Conservation (phyloP, 345 rosid genomes). For the Eutrema heterophyllum region DNA sequence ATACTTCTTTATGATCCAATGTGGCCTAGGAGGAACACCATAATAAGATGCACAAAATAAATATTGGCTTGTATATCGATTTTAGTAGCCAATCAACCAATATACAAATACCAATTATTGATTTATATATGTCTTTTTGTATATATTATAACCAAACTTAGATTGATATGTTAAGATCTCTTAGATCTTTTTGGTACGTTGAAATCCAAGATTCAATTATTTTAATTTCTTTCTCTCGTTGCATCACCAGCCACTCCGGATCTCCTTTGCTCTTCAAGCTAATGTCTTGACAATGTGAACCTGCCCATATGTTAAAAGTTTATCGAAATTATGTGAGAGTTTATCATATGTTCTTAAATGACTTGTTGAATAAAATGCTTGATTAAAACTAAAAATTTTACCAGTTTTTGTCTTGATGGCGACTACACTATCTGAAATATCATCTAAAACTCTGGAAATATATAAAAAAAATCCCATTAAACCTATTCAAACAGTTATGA, state of each 20-base stretch:
- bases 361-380: background rate
- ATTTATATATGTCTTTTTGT: background rate
- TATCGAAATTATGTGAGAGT: background rate
- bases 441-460: too few species aligned
- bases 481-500: background rate
- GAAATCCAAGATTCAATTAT: constrained; percentile 41
- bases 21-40: background rate
- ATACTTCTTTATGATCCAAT: background rate
- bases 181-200: constrained; percentile 22
- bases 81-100: background rate
- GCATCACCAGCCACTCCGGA: constrained; percentile 41
- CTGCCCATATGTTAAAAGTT: constrained; percentile 6
- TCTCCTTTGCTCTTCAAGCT: constrained; percentile 6
- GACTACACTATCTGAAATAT: too few species aligned
- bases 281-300: constrained; percentile 45
- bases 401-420: constrained; percentile 16
- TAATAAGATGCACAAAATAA: background rate
- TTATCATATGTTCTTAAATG: background rate
- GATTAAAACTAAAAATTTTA: background rate
- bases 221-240: constrained; percentile 31
- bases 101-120: background rate
- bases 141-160: background rate
- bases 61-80: background rate
- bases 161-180: constrained; percentile 8
- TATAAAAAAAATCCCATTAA: background rate